phyloP scores from a whole-genome alignment of 768 basidiomycete genomes.

The Hygrocybe punicea region DNA sequence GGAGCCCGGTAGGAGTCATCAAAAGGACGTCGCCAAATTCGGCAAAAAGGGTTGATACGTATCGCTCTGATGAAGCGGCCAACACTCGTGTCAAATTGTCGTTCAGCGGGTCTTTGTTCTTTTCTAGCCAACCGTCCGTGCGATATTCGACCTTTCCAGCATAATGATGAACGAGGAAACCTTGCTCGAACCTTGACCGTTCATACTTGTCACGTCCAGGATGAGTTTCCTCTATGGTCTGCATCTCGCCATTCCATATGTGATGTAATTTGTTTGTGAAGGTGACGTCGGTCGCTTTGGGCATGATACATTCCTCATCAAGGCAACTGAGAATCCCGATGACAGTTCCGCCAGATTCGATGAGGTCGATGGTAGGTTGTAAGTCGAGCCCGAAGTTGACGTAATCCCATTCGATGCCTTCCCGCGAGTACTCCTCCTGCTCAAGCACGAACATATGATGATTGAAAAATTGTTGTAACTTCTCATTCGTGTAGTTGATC shows the following conservation, averaged over 20 bases:
- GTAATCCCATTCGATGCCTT: conserved; percentile 96
- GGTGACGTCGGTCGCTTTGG: conserved; percentile 91
- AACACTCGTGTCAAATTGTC: conserved; percentile 91
- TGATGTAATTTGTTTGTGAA: conserved; percentile 90
- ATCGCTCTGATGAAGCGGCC: conserved; percentile 75
- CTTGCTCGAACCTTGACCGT: conserved; percentile 84
- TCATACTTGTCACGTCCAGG: conserved; percentile 82
- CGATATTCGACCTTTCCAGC: conserved; percentile 96
- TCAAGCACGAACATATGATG: conserved; percentile 99
- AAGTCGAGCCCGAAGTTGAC: conserved; percentile 97
- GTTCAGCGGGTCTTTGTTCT: conserved; percentile 98
- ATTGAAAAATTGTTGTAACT: conserved; percentile 96
- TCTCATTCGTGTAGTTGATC: conserved; percentile 99
- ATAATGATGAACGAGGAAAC: conserved; percentile 94
- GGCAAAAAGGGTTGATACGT: conserved; percentile 78
- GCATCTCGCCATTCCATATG: conserved; percentile 59
- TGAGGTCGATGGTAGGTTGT: conserved; percentile 97
- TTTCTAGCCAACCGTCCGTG: conserved; percentile 96
- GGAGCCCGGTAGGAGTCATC: conserved; percentile 34
- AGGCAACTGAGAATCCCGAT: conserved; percentile 91
- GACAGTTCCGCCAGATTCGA: conserved; percentile 74
- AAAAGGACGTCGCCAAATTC: conserved; percentile 61
- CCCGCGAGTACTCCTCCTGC: conserved; percentile 96
- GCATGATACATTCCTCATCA: conserved; percentile 99
- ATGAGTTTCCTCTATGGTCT: conserved; percentile 54